Conservation (phyloP, 2,329 filamentous ascomycete species). For the Aureobasidium namibiae region DNA sequence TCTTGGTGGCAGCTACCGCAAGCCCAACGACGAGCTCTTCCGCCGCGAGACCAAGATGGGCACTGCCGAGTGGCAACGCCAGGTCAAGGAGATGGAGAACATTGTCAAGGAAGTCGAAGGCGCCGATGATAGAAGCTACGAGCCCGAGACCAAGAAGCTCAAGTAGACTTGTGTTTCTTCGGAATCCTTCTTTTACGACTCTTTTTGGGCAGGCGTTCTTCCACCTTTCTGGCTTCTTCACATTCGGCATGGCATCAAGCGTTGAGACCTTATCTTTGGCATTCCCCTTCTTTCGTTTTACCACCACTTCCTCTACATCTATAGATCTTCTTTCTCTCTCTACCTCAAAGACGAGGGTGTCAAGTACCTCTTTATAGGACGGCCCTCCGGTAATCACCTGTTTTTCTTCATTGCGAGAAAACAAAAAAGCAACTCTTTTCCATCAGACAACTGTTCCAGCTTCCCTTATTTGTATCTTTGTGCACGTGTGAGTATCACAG, state of each 20-base stretch:
- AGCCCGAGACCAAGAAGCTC: slow-evolving; percentile 33
- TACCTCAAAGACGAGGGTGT: not conserved
- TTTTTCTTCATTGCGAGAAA: not conserved
- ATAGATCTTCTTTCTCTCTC: not conserved
- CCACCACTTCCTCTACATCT: not conserved
- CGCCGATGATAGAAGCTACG: slow-evolving; percentile 39
- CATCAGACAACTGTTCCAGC: no score
- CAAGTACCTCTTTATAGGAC: not conserved
- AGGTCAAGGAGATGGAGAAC: slow-evolving; percentile 66
- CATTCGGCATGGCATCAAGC: not conserved
- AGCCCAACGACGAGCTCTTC: slow-evolving; percentile 81
- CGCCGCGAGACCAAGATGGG: slow-evolving; percentile 78
- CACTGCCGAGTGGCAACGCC: slow-evolving; percentile 67
- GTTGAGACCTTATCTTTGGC: not conserved
- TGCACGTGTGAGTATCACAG: no score
- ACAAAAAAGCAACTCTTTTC: slow-evolving; percentile 4
- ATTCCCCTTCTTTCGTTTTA: not conserved
- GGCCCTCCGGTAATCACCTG: not conserved
- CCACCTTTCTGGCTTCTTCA: not conserved
- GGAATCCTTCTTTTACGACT: not conserved
- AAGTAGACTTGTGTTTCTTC: slow-evolving; percentile 18
- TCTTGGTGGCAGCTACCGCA: slow-evolving; percentile 75
- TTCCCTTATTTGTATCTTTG: no score
- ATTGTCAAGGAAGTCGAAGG: slow-evolving; percentile 68
- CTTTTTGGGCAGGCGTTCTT: not conserved